Percentiles rank a stretch among this genome's conserved stretches.
phyloP scores from a whole-genome alignment of 176 grass and related monocot genomes.

The Oryza longistaminata region DNA sequence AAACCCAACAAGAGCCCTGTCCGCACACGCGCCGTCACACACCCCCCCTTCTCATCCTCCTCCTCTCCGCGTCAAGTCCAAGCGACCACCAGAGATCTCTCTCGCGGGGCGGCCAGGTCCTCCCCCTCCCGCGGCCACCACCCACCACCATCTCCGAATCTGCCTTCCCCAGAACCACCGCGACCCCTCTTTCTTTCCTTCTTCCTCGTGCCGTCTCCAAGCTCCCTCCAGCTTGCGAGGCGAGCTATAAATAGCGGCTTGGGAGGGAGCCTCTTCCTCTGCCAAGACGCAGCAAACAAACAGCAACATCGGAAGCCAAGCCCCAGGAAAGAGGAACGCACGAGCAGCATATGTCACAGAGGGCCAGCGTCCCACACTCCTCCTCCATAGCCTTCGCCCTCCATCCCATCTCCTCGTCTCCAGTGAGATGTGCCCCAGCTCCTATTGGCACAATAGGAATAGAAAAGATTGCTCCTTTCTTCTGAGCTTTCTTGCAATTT shows the following conservation, averaged over 20 bases:
- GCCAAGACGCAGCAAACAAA: background rate
- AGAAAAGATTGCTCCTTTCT: background rate
- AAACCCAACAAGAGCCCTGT: background rate
- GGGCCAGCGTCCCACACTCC: conserved; percentile 81
- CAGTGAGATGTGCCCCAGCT: conserved; percentile 92
- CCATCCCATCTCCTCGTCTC: conserved; percentile 91
- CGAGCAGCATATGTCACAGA: conserved; percentile 79
- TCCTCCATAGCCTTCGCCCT: conserved; percentile 77
- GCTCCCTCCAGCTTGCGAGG: background rate
- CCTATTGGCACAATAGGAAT: conserved; percentile 50
- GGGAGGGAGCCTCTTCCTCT: background rate
- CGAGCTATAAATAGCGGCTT: conserved; percentile 32
- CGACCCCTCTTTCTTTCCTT: conserved; percentile 14
- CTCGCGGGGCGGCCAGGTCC: background rate
- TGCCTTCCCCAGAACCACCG: conserved; percentile 50
- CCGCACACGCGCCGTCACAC: background rate
- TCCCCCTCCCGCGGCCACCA: background rate
- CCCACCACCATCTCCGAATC: conserved; percentile 25
- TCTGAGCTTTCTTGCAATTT: conserved; percentile 7
- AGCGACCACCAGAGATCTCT: conserved; percentile 27
- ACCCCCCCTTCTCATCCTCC: too few species aligned
- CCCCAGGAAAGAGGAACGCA: conserved; percentile 14
- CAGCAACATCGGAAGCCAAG: background rate
- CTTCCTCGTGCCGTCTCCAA: background rate
- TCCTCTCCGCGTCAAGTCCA: conserved; percentile 35